Conservation (phyloP, 2,329 filamentous ascomycete genomes). For the Epichloe hybrida region DNA sequence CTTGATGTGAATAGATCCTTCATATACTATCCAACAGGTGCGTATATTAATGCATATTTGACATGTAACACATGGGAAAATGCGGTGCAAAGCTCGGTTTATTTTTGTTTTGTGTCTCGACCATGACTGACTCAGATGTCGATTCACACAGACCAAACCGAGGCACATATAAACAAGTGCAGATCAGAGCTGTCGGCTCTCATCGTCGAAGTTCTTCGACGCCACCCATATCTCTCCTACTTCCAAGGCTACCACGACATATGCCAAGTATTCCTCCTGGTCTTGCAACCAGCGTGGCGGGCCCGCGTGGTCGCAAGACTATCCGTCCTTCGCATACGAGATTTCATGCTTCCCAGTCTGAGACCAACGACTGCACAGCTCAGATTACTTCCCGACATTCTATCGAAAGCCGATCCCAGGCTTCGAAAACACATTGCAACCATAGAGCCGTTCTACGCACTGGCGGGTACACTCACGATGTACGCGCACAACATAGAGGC, state of each 20-base stretch:
- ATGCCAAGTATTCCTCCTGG: slow-evolving; percentile 84
- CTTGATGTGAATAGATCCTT: slow-evolving; percentile 95
- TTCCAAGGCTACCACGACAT: slow-evolving; percentile 99
- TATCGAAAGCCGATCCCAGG: slow-evolving; percentile 55
- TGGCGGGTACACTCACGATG: slow-evolving; percentile 86
- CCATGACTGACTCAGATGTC: background rate
- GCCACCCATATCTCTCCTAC: slow-evolving; percentile 75
- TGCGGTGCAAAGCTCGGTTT: background rate
- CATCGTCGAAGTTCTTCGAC: slow-evolving; percentile 68
- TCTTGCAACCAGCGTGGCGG: slow-evolving; percentile 53
- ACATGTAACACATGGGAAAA: background rate
- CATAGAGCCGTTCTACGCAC: slow-evolving; percentile 79
- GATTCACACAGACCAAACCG: slow-evolving; percentile 43
- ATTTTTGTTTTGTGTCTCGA: background rate
- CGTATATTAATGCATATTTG: background rate
- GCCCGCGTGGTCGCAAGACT: slow-evolving; percentile 60
- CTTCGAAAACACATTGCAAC: slow-evolving; percentile 63
- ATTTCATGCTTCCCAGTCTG: slow-evolving; percentile 92
- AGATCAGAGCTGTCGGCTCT: slow-evolving; percentile 68
- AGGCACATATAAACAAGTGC: slow-evolving; percentile 52
- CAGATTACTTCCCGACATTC: slow-evolving; percentile 71
- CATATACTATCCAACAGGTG: slow-evolving; percentile 84
- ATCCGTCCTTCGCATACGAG: slow-evolving; percentile 78
- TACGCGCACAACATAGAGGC: slow-evolving; percentile 93
- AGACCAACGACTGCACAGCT: slow-evolving; percentile 72